Evolutionary conservation across 768 basidiomycete species (phyloP), one percentile per base, ranked within the genome.

Genomic region (Rhizopogon rudus): DNA sequence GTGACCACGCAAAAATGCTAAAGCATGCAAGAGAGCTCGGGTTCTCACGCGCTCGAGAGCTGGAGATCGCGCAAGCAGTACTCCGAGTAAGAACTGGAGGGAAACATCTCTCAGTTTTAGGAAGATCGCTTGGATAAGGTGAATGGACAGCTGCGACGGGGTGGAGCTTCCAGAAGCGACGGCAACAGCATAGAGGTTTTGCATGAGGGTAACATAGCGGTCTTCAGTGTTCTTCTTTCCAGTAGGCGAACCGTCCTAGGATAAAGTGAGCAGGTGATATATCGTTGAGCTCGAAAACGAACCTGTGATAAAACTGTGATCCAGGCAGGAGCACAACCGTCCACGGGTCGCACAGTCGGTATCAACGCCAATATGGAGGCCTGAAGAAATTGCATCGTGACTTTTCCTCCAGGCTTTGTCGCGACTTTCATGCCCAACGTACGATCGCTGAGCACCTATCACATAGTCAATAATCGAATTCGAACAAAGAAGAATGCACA

Each of bases 1-100:
- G 67, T 92, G 85, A 0, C 94, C 91, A 45, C 84, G 78, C 12
- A 98, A 68, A 69, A 95, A 95, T 0, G 93, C 91, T 2, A 80
- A 75, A 17, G 85, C 84, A 65, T 98, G 93, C 5, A 79, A 73
- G 8, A 98, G 73, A 0, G 93, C 85, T 1, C 83, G 76, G 2
- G 78, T 70, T 54, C 71, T 77, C 56, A 75, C 76, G 46, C 71
- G 60, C 20, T 69, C 63, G 9, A 64, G 58, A 13, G 63, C 51
- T 9, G 65, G 58, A 9, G 63, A 63, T 0, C 65, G 62, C 3
- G 74, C 74, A 80, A 88, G 91, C 25, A 71, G 58, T n/a, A 88
- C 64, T 0, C 89, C 87, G 0, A 87, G 81, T 10, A 99, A 80
- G 75, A 99, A 96, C 0, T 84, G 76, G 12, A 98, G 73, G 0